Percentiles rank a stretch among this genome's conserved stretches.
Conservation (phyloP, 139 green algal species). For the Trebouxia sp. region DNA sequence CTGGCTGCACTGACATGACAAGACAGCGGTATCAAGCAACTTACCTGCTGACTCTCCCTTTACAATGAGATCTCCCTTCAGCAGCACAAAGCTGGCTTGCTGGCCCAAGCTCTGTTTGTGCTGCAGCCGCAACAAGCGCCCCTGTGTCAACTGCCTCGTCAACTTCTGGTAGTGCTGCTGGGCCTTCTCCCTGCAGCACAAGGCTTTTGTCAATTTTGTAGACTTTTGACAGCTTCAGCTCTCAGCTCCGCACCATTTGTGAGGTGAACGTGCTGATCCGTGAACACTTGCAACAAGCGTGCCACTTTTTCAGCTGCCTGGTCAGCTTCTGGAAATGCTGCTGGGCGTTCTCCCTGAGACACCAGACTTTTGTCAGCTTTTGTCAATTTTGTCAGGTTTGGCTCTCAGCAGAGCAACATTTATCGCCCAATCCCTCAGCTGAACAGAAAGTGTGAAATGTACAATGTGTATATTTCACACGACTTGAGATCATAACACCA, state of each 20-base stretch:
- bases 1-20: too few relatives aligned
- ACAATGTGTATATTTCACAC: too few relatives aligned
- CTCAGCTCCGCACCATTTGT: too few relatives aligned
- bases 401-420: too few relatives aligned
- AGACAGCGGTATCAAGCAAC: too few relatives aligned
- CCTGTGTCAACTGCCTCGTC: conserved; percentile 5
- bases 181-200: neutral
- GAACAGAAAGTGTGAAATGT: too few relatives aligned
- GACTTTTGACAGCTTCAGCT: neutral
- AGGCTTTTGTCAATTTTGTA: neutral
- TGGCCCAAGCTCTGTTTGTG: neutral
- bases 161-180: conserved; percentile 19
- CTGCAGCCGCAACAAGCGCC: neutral
- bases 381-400: neutral
- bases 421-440: too few relatives aligned
- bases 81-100: conserved; percentile 22
- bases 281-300: neutral
- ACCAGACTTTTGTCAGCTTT: neutral
- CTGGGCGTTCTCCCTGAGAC: neutral
- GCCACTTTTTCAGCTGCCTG: neutral
- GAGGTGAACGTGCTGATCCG: too few relatives aligned
- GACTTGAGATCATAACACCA: too few relatives aligned
- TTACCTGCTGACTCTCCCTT: neutral
- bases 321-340: conserved; percentile 5
- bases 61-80: neutral